These are phyloP conservation scores for Metschnikowia arizonensis DNA, from an alignment of 805 yeast genomes.

Conservation along the genomic window DNA sequence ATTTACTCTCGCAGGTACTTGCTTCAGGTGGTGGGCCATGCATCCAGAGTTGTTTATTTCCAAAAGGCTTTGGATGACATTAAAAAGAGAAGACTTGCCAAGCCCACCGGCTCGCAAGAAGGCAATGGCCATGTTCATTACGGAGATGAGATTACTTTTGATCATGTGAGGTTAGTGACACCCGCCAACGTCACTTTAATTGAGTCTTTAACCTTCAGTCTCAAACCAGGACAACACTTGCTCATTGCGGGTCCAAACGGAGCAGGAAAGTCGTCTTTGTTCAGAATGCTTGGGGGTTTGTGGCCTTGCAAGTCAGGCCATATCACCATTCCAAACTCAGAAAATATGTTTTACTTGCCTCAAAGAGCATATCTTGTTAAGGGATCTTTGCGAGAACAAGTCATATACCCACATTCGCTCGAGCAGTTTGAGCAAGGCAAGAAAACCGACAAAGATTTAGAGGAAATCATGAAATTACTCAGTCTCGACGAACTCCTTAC, in stretches of 20 bases:
- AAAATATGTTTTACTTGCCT: slow-evolving; percentile 80
- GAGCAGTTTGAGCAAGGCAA: slow-evolving; percentile 45
- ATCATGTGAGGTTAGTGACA: slow-evolving; percentile 74
- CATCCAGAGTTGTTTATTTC: slow-evolving; percentile 68
- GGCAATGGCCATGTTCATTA: slow-evolving; percentile 24
- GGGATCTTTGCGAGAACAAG: slow-evolving; percentile 80
- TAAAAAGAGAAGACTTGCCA: slow-evolving; percentile 19
- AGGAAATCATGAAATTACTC: slow-evolving; percentile 51
- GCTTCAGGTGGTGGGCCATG: slow-evolving; percentile 79
- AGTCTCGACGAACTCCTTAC: slow-evolving; percentile 55
- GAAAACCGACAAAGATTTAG: slow-evolving; percentile 47
- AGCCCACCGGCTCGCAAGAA: slow-evolving; percentile 14
- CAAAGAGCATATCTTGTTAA: slow-evolving; percentile 85
- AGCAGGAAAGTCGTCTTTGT: slow-evolving; percentile 89
- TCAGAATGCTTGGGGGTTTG: slow-evolving; percentile 85
- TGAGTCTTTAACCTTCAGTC: slow-evolving; percentile 60
- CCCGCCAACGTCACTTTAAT: slow-evolving; percentile 78
- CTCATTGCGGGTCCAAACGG: slow-evolving; percentile 95
- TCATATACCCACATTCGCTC: slow-evolving; percentile 78
- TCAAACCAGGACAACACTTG: slow-evolving; percentile 78
- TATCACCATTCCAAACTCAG: slow-evolving; percentile 59
- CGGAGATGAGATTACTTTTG: slow-evolving; percentile 62
- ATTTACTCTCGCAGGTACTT: slow-evolving; percentile 80
- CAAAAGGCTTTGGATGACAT: slow-evolving; percentile 58
- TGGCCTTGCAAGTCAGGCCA: slow-evolving; percentile 74